Evolutionary conservation across 169 alveolate species (phyloP).

Genomic region (Plasmodium berghei): DNA sequence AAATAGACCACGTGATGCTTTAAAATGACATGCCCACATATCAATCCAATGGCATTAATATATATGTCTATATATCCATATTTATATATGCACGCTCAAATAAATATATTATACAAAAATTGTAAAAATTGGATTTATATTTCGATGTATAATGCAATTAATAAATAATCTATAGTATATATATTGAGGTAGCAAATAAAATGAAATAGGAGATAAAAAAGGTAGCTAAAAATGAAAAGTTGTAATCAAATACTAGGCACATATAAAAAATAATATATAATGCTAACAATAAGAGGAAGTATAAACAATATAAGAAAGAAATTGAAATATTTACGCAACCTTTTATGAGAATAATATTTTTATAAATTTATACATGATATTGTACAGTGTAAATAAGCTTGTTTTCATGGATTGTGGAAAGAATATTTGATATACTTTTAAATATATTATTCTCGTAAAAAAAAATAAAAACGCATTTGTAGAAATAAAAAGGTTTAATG

Average conservation of each 20-base stretch:
- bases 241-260: neutral
- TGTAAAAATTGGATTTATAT: neutral
- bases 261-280: neutral
- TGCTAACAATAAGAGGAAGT: neutral
- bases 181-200: too few species aligned
- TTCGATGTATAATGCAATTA: neutral
- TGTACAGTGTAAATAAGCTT: too few species aligned
- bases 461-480: neutral
- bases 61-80: neutral
- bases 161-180: too few species aligned
- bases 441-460: too few species aligned
- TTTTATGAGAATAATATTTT: too few species aligned
- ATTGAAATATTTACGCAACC: too few species aligned
- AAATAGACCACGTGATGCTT: constrained; percentile 7
- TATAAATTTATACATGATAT: too few species aligned
- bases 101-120: neutral
- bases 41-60: too few species aligned
- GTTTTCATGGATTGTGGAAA: too few species aligned
- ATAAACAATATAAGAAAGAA: neutral
- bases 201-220: neutral
- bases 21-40: neutral
- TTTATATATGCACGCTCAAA: neutral
- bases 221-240: neutral
- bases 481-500: neutral
- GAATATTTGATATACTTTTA: too few species aligned